Evolutionary conservation across 2,329 filamentous ascomycete species (phyloP).

Genomic region (Trichocomaceae sp.): DNA sequence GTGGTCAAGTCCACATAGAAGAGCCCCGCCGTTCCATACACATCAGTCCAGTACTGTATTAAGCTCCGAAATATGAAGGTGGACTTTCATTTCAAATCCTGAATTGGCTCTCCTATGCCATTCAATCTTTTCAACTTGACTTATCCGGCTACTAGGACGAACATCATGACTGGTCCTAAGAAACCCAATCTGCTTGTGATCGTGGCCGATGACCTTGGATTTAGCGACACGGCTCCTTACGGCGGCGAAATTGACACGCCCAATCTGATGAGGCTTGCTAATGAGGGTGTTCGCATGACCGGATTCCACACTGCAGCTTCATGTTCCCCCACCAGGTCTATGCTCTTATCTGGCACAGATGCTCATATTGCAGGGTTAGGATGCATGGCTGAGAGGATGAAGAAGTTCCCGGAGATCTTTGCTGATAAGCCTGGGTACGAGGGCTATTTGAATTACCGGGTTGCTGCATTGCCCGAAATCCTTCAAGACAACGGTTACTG

Average conservation of each 20-base stretch:
- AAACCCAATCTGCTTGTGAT: constrained; percentile 13
- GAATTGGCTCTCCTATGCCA: no score
- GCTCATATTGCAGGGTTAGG: constrained; percentile 29
- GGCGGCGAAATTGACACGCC: constrained; percentile 29
- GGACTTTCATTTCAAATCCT: no score
- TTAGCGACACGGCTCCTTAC: constrained; percentile 23
- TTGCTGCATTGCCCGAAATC: constrained; percentile 31
- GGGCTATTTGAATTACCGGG: constrained; percentile 29
- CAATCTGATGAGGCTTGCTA: not conserved
- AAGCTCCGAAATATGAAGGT: no score
- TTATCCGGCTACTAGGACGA: no score
- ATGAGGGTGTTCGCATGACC: constrained; percentile 18
- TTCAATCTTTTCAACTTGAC: no score
- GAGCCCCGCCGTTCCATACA: no score
- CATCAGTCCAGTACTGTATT: no score
- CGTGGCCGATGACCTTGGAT: constrained; percentile 26
- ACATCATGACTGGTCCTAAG: not conserved
- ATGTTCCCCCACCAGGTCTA: constrained; percentile 28
- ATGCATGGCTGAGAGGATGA: constrained; percentile 24
- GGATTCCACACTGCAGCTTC: constrained; percentile 27
- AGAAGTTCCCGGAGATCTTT: constrained; percentile 12
- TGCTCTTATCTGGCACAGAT: constrained; percentile 32
- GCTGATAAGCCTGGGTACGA: constrained; percentile 29
- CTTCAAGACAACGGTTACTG: constrained; percentile 29
- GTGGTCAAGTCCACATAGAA: no score